phyloP scores from a whole-genome alignment of 805 yeast species.

The Lipomyces mesembrius region DNA sequence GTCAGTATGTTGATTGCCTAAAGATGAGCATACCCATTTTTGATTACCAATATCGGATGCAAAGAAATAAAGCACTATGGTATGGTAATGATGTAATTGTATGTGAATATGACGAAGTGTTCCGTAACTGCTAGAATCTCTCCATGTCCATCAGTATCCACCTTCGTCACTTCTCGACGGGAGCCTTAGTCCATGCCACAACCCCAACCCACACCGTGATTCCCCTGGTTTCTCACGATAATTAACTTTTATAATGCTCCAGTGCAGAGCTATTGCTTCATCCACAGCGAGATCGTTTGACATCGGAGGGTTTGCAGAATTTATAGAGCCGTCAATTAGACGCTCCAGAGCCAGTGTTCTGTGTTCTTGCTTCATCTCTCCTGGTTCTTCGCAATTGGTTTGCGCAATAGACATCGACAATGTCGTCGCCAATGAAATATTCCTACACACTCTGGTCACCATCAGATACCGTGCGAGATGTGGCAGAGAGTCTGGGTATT shows the following conservation, averaged over 20 bases:
- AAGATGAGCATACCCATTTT: not conserved
- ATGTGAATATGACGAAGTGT: too few species aligned
- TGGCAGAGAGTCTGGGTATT: constrained; percentile 88
- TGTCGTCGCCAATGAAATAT: constrained; percentile 18
- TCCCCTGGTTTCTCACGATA: too few species aligned
- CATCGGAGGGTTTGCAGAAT: not conserved
- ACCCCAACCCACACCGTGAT: not conserved
- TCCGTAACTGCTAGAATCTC: too few species aligned
- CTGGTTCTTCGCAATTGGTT: not conserved
- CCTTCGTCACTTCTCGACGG: too few species aligned
- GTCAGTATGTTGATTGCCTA: not conserved
- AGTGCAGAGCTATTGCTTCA: not conserved
- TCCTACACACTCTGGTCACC: constrained; percentile 37
- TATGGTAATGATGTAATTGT: not conserved
- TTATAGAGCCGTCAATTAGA: not conserved
- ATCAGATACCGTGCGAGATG: constrained; percentile 91
- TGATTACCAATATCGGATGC: not conserved
- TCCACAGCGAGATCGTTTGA: not conserved
- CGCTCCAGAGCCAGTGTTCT: not conserved
- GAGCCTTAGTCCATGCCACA: not conserved
- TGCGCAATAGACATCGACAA: not conserved
- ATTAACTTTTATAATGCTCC: too few species aligned
- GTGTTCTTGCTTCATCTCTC: too few species aligned
- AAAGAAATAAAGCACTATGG: constrained; percentile 1
- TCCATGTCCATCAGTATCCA: not conserved